Evolutionary conservation across 257 asterid genomes (phyloP).

Genomic region (Fraxinus quadrangulata): DNA sequence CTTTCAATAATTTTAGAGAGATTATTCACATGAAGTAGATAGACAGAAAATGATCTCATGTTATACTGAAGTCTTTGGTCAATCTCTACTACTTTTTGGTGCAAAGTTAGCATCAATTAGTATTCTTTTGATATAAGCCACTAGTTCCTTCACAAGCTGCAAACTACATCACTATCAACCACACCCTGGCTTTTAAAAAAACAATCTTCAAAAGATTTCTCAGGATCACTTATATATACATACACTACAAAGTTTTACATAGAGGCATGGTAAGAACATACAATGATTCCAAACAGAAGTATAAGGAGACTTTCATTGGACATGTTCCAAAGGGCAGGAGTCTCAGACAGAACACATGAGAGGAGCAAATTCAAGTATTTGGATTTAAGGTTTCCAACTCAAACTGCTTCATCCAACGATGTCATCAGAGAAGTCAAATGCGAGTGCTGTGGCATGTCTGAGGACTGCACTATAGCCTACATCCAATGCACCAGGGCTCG

Average conservation of each 20-base stretch:
- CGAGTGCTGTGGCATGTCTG: constrained; percentile 50
- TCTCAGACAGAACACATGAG: constrained; percentile 26
- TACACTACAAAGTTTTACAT: not conserved
- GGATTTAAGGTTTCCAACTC: constrained; percentile 51
- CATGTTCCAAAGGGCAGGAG: constrained; percentile 42
- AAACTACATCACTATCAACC: constrained; percentile 26
- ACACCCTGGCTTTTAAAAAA: not conserved
- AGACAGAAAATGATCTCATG: not conserved
- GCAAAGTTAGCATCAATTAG: not conserved
- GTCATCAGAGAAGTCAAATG: constrained; percentile 39
- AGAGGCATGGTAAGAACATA: constrained; percentile 1
- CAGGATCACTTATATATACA: constrained; percentile 19
- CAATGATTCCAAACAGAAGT: constrained; percentile 40
- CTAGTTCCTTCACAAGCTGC: not conserved
- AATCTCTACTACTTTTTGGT: not conserved
- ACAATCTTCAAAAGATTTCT: not conserved
- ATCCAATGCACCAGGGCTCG: constrained; percentile 42
- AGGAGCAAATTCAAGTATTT: constrained; percentile 49
- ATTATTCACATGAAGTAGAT: not conserved
- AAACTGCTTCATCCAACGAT: constrained; percentile 25
- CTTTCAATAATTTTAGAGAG: no score
- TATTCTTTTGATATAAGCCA: not conserved
- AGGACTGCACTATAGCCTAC: constrained; percentile 46
- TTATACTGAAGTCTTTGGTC: not conserved
- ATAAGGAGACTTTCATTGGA: constrained; percentile 49